Conservation (phyloP, 2,329 filamentous ascomycete genomes). For the Curvularia verruculosa region DNA sequence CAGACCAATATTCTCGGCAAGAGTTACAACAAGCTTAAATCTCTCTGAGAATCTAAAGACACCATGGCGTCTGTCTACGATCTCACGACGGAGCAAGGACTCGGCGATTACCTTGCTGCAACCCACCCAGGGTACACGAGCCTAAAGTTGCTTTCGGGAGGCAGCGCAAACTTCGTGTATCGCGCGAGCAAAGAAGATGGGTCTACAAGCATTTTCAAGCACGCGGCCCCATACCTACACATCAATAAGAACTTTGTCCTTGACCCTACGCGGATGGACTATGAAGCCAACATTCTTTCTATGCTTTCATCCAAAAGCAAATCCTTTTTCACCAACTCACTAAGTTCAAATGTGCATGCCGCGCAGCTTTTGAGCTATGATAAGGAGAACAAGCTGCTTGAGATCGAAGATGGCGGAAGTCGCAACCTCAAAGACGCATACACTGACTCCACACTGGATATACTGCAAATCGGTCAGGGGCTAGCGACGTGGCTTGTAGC, state of each 20-base stretch:
- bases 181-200: conserved; percentile 27
- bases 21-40: neutral
- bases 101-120: conserved; percentile 28
- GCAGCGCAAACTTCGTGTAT: conserved; percentile 47
- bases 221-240: conserved; percentile 42
- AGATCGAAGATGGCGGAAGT: conserved; percentile 40
- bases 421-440: conserved; percentile 45
- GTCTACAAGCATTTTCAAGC: conserved; percentile 40
- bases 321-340: neutral
- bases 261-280: conserved; percentile 42
- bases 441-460: conserved; percentile 22
- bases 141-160: conserved; percentile 37
- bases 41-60: neutral
- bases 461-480: conserved; percentile 28
- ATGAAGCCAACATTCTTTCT: conserved; percentile 38
- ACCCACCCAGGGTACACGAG: conserved; percentile 3
- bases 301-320: conserved; percentile 16
- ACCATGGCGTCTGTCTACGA: neutral
- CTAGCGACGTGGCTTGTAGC: conserved; percentile 44
- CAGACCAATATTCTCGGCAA: neutral
- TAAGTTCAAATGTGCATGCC: conserved; percentile 21
- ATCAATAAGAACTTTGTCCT: conserved; percentile 34
- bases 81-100: conserved; percentile 30
- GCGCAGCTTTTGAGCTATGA: conserved; percentile 37
- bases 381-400: conserved; percentile 32